Percentiles rank a stretch among this genome's conserved stretches.
These are phyloP conservation scores for Fusarium agapanthi DNA, from an alignment of 2,329 filamentous ascomycete species.

Conservation along the genomic window DNA sequence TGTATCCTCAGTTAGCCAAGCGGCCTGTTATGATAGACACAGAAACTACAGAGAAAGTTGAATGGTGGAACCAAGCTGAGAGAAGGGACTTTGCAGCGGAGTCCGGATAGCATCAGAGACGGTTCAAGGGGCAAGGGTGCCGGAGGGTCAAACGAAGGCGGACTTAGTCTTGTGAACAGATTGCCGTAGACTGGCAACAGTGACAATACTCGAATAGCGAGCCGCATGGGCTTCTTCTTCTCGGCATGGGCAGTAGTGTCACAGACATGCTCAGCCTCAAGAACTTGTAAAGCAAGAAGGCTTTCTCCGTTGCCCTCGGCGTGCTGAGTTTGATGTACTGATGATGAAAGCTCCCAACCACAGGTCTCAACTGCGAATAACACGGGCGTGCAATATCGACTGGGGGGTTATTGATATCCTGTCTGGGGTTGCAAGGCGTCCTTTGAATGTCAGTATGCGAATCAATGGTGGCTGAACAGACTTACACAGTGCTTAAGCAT, in stretches of 20 bases:
- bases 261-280: fast-evolving
- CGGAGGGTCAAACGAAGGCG: fast-evolving
- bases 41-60: not conserved
- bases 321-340: not conserved
- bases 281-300: not conserved
- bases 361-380: no score
- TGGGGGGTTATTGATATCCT: slow-evolving; percentile 73
- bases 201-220: not conserved
- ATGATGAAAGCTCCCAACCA: not conserved
- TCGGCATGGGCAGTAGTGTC: fast-evolving
- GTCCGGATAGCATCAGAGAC: no score
- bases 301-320: not conserved
- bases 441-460: slow-evolving; percentile 32
- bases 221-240: no score
- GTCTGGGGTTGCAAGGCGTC: slow-evolving; percentile 72
- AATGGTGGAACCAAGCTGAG: not conserved
- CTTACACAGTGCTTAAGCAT: slow-evolving; percentile 77
- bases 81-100: not conserved
- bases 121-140: no score
- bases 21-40: not conserved
- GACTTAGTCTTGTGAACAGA: not conserved
- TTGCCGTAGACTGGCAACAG: not conserved
- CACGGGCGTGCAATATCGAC: slow-evolving; percentile 46
- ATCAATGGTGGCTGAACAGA: not conserved
- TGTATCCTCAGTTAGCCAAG: not conserved